phyloP scores from a whole-genome alignment of 257 asterid genomes.

The Solanum sejunctum region DNA sequence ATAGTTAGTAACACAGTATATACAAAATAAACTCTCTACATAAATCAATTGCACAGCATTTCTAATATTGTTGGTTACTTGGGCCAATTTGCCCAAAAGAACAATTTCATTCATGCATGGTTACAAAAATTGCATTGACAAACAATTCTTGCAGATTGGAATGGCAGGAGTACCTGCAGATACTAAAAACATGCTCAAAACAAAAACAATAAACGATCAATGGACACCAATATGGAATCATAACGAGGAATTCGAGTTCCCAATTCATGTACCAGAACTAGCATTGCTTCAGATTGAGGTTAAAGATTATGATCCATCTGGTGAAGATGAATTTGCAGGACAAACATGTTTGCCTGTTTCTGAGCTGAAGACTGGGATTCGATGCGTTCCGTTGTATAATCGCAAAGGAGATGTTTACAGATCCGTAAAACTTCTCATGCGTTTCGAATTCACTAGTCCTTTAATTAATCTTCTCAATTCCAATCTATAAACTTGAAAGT shows the following conservation, averaged over 20 bases:
- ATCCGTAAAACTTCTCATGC: conserved; percentile 5
- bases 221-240: conserved; percentile 6
- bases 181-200: neutral
- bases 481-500: neutral
- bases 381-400: conserved; percentile 6
- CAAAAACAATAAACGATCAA: neutral
- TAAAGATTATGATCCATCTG: conserved; percentile 1
- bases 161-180: neutral
- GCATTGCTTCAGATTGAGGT: conserved; percentile 9
- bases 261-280: conserved; percentile 6
- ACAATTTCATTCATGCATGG: neutral
- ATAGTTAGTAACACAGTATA: neutral
- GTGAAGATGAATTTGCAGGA: conserved; percentile 11
- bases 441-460: neutral
- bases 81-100: neutral
- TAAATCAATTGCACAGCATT: neutral
- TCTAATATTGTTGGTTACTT: neutral
- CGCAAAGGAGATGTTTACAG: neutral
- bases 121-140: neutral
- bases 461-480: neutral
- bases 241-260: neutral
- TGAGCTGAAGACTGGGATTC: conserved; percentile 3
- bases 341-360: conserved; percentile 10
- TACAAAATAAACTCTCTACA: neutral
- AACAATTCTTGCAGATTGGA: neutral